Conservation (phyloP, 495 filamentous ascomycete genomes). For the Bryoglossum gracile region DNA sequence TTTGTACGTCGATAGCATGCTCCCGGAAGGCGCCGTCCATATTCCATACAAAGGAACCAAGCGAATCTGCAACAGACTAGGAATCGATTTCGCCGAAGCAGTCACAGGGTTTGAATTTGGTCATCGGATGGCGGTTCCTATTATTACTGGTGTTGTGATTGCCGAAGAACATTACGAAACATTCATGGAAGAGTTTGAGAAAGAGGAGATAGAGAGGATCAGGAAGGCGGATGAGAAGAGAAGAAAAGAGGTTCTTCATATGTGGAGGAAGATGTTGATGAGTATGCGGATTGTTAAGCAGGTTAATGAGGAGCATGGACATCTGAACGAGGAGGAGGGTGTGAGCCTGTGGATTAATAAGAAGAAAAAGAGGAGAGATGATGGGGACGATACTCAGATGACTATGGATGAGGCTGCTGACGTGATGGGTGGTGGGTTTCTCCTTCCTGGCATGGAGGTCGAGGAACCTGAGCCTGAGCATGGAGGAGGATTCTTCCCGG, state of each 20-base stretch:
- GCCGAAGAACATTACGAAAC: slow-evolving; percentile 68
- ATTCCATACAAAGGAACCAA: slow-evolving; percentile 69
- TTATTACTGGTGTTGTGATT: slow-evolving; percentile 84
- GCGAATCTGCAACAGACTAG: slow-evolving; percentile 72
- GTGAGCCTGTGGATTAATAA: slow-evolving; percentile 27
- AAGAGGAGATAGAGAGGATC: slow-evolving; percentile 69
- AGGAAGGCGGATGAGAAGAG: slow-evolving; percentile 78
- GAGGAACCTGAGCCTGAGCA: slow-evolving; percentile 16
- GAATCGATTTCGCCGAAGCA: slow-evolving; percentile 87
- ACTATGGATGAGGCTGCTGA: slow-evolving; percentile 29
- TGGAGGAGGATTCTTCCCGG: slow-evolving; percentile 21
- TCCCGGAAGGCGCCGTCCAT: slow-evolving; percentile 78
- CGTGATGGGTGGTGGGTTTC: slow-evolving; percentile 48
- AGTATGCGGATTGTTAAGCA: slow-evolving; percentile 76
- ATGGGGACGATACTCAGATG: slow-evolving; percentile 18
- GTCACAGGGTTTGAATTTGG: slow-evolving; percentile 97
- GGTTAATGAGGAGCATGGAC: slow-evolving; percentile 71
- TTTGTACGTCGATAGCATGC: slow-evolving; percentile 88
- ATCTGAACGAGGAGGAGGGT: slow-evolving; percentile 35
- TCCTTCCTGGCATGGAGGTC: slow-evolving; percentile 39
- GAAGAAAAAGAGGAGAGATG: slow-evolving; percentile 13
- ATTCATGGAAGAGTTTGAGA: slow-evolving; percentile 74
- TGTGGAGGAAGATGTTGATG: slow-evolving; percentile 83
- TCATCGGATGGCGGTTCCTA: slow-evolving; percentile 82
- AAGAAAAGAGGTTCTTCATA: slow-evolving; percentile 61